Conservation (phyloP, 148 eudicot genomes). For the Diospyros kaki region DNA sequence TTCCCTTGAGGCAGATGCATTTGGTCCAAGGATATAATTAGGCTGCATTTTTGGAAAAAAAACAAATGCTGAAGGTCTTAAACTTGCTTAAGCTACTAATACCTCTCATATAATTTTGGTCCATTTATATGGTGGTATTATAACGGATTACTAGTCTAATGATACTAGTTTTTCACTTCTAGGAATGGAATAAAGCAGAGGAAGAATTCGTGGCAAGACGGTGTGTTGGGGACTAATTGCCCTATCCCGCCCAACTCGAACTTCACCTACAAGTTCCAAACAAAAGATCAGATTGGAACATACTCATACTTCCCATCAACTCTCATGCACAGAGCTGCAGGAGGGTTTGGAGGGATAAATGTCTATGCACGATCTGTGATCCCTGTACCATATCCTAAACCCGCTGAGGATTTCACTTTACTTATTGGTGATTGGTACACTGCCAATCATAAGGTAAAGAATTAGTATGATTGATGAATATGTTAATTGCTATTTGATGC, state of each 20-base stretch:
- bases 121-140: too few species aligned
- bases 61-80: neutral
- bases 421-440: constrained; percentile 85
- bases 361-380: constrained; percentile 68
- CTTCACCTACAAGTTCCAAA: constrained; percentile 73
- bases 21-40: neutral
- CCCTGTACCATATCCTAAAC: constrained; percentile 65
- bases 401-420: constrained; percentile 72
- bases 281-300: constrained; percentile 91
- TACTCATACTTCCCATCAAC: constrained; percentile 86
- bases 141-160: neutral
- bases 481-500: neutral
- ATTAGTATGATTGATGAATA: neutral
- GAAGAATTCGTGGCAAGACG: constrained; percentile 98
- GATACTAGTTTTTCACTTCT: neutral
- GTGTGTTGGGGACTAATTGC: constrained; percentile 85
- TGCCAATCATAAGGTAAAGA: constrained; percentile 59
- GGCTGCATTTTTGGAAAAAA: neutral
- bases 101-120: too few species aligned
- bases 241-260: constrained; percentile 73
- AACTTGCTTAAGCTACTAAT: too few species aligned
- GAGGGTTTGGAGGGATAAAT: constrained; percentile 85
- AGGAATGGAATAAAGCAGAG: constrained; percentile 97
- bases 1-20: neutral
- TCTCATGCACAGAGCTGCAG: constrained; percentile 76